Evolutionary conservation across 441 rosid species (phyloP).

Genomic region (Hura crepitans): DNA sequence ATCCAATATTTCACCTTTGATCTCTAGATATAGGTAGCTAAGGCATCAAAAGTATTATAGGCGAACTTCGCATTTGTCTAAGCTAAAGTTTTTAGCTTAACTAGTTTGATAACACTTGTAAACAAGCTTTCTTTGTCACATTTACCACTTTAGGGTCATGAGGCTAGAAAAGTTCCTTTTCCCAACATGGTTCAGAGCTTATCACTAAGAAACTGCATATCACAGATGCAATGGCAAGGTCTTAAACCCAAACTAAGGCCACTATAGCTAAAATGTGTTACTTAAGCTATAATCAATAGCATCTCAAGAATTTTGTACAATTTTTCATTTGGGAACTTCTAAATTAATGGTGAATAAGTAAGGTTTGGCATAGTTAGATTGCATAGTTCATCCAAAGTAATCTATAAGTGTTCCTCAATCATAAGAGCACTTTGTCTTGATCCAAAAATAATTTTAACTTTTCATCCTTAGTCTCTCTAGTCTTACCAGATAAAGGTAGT

Average conservation of each 20-base stretch:
- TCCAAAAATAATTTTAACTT: constrained; percentile 75
- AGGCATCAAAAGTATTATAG: constrained; percentile 70
- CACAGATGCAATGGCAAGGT: constrained; percentile 83
- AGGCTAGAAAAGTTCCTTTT: constrained; percentile 58
- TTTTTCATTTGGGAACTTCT: constrained; percentile 56
- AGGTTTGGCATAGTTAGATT: constrained; percentile 86
- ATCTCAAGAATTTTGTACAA: constrained; percentile 66
- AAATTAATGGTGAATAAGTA: constrained; percentile 74
- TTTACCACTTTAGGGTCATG: constrained; percentile 59
- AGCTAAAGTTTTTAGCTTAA: constrained; percentile 52
- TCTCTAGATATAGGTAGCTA: constrained; percentile 89
- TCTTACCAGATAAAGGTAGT: constrained; percentile 75
- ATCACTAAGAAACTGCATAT: constrained; percentile 72
- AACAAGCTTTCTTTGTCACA: constrained; percentile 63
- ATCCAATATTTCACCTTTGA: constrained; percentile 85
- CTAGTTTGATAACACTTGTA: constrained; percentile 72
- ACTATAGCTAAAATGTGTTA: constrained; percentile 70
- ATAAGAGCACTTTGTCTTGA: constrained; percentile 63
- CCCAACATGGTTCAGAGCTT: constrained; percentile 78
- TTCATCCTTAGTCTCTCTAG: constrained; percentile 56
- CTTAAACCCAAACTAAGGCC: constrained; percentile 81
- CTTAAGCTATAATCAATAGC: constrained; percentile 80
- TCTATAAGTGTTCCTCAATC: constrained; percentile 60
- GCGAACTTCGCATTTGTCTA: constrained; percentile 36
- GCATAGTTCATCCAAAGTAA: constrained; percentile 58